Conservation (phyloP, 2,329 filamentous ascomycete genomes). For the Chrysosporium queenslandicum region DNA sequence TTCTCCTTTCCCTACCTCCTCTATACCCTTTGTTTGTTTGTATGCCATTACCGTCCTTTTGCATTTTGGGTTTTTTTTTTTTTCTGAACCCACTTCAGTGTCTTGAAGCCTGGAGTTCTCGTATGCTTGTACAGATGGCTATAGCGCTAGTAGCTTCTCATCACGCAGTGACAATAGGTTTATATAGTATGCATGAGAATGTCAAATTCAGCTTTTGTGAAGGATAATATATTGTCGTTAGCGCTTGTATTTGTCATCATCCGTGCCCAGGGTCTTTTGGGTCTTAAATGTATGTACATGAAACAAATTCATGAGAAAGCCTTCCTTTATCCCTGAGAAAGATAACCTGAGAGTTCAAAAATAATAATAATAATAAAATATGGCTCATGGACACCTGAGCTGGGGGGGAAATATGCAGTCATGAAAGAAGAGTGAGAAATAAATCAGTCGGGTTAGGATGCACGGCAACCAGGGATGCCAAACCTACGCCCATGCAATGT, state of each 20-base stretch:
- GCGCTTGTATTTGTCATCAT: background rate
- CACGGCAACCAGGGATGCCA: background rate
- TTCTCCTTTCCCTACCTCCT: background rate
- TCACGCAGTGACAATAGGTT: no score
- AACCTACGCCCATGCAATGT: background rate
- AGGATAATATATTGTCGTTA: background rate
- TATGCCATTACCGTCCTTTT: no score
- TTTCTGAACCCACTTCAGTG: no score
- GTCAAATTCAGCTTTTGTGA: background rate
- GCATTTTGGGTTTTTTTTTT: no score
- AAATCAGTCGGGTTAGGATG: background rate
- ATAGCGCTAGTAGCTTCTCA: no score
- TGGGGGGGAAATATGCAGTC: background rate
- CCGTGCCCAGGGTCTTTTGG: background rate
- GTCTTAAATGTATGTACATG: background rate
- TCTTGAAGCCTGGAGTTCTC: no score
- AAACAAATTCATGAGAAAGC: background rate
- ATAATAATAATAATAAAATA: no score
- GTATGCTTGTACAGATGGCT: no score
- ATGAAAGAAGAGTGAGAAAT: background rate
- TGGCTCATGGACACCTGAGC: no score
- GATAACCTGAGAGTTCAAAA: background rate
- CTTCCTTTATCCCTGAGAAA: background rate
- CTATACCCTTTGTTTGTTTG: background rate
- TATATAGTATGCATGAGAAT: no score